Base-by-base conservation (phyloP, 2,329 filamentous ascomycete genomes). In the Colletotrichum acutatum region DNA sequence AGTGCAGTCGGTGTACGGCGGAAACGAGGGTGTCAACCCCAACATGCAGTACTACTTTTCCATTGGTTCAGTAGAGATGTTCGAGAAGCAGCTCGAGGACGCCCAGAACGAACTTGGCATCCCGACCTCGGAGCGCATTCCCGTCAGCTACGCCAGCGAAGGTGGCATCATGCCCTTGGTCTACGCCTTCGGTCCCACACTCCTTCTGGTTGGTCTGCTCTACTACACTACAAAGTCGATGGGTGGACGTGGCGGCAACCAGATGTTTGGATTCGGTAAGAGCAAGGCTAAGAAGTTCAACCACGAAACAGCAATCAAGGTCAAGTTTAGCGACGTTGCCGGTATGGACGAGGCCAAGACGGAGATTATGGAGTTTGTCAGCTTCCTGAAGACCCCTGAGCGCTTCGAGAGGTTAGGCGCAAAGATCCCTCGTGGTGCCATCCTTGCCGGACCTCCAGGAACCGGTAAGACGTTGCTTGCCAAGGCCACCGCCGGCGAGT, bases 281-380 rank as follows among this genome's bases (percentile, higher is more conserved):
- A 98, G 95, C 84, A 92, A 94, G 78, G 97, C 97, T 30, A 98
- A 98, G 87, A 93, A 94, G 79, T 99, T 98, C 88, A 99, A 98
- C 82, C 95, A 98, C 77, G 97, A 99, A 86, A 94, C 94, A 12
- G 94, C 97, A 70, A 90, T 99, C 86, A 98, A 97, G 85, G 95
- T 97, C 83, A 98, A 98, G 84, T 99, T 99, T 82, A 88, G 94
- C 59, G 97, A 99, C 81, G 97, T 99, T 56, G 97, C 97, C 54
- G 97, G 97, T 77, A 96, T 98, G 92, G 97, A 99, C 81, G 97
- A 99, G 84, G 97, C 97, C 70, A 99, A 99, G 88, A 88, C 92
- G 69, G 97, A 99, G 84, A 99, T 99, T 77, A 98, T 98, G 95
- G 97, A 99, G 83, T 99, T 99, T 79, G 97, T 99, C 77, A 95